Base-by-base conservation (phyloP, 1,139 yeast species). In the Taiozyma onychis region DNA sequence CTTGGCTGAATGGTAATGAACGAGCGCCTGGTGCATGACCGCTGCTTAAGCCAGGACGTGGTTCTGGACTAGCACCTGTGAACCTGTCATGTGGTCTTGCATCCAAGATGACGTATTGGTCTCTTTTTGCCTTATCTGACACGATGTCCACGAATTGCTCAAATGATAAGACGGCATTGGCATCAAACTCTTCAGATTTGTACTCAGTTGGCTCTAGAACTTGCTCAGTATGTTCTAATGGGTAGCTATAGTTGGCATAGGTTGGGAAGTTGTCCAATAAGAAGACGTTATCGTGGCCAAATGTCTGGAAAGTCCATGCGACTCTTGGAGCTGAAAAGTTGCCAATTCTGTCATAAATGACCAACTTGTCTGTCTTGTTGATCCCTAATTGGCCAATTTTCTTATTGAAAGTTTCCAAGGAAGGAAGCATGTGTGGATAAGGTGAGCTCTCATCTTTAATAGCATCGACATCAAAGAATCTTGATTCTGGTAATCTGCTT, bases 351-450 rank as follows among this genome's bases (percentile, higher is more conserved):
- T 93, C 99, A 65, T 93, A 93, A 10, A 93, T 81, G n/a, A 93
- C 85, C 48, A 93, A 65, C 18, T 73, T 70, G 56, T 90, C 95
- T 41, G 71, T 67, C 46, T 67, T 68, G 30, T 60, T 60, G 24
- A 66, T 62, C 14, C 64, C 84, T 65, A 66, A 65, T 21, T 75
- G 62, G 32, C 78, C 66, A 66, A 88, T 75, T 1, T 77, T 75
- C 5, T 61, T 48, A 49, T 78, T 77, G 67, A 89, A 91, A 5
- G 73, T 74, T 2, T 67, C 69, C 43, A 71, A 66, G 6, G 75
- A 68, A 2, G 98, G 97, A 32, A 91, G 74, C 97, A 90, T 93
- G 64, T 93, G 98, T 1, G 98, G 97, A 61, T 77, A 91, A 18
- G 76, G 71, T 8, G 89, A 81, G 1, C 66, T 56, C 1, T 68